These are phyloP conservation scores for Colletotrichum filicis DNA, from an alignment of 2,329 filamentous ascomycete species.

Conservation along the genomic window DNA sequence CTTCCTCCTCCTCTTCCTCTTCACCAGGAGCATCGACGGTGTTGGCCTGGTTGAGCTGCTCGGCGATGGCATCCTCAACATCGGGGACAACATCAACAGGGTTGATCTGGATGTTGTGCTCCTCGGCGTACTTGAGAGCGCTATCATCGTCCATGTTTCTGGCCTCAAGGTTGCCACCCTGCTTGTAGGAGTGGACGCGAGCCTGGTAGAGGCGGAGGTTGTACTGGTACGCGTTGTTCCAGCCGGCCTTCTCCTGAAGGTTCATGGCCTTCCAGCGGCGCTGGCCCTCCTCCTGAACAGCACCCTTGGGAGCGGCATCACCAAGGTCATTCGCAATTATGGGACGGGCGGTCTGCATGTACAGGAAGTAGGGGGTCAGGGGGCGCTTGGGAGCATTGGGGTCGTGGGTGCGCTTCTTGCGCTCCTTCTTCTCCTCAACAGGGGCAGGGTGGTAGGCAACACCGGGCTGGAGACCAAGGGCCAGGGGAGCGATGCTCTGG, in stretches of 20 bases:
- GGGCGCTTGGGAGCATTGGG: constrained; percentile 96
- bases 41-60: constrained; percentile 64
- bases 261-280: constrained; percentile 85
- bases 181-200: constrained; percentile 73
- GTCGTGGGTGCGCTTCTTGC: constrained; percentile 87
- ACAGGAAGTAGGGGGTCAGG: constrained; percentile 94
- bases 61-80: constrained; percentile 65
- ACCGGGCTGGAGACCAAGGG: constrained; percentile 18
- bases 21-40: constrained; percentile 52
- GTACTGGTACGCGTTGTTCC: constrained; percentile 76
- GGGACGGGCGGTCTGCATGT: constrained; percentile 87
- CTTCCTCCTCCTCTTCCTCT: constrained; percentile 53
- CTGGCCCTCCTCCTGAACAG: constrained; percentile 88
- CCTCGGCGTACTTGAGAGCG: constrained; percentile 69
- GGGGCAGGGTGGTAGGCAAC: constrained; percentile 46
- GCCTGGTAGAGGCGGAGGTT: constrained; percentile 75
- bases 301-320: constrained; percentile 80
- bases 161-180: constrained; percentile 66
- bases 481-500: constrained; percentile 54
- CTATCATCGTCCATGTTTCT: constrained; percentile 72
- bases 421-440: constrained; percentile 82
- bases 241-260: constrained; percentile 76
- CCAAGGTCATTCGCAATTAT: constrained; percentile 85
- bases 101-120: constrained; percentile 65
- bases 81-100: constrained; percentile 57